Percentiles rank a stretch among this genome's conserved stretches.
Evolutionary conservation across 129 eudicot species (phyloP).

Genomic region (Gnaphalium uliginosum): DNA sequence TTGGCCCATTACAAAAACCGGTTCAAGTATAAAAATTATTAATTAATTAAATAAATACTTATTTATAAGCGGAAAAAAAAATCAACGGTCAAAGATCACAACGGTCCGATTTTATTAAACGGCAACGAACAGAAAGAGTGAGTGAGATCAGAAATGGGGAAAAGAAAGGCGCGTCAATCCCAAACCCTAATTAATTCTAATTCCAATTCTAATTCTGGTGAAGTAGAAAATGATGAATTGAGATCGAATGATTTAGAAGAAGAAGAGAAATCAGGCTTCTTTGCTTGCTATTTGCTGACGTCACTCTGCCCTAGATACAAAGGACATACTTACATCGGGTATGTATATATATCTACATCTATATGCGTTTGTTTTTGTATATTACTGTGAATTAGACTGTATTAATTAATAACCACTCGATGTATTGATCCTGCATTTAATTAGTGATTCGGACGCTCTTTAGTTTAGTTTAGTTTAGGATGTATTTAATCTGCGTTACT

Average conservation of each 20-base stretch:
- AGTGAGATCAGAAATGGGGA: constrained; percentile 36
- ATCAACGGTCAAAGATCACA: constrained; percentile 21
- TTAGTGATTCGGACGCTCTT: not conserved
- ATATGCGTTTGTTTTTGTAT: not conserved
- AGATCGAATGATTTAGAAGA: constrained; percentile 28
- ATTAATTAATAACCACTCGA: not conserved
- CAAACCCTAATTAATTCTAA: constrained; percentile 41
- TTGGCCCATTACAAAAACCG: too few relatives aligned
- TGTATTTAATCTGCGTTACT: not conserved
- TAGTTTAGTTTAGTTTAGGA: not conserved
- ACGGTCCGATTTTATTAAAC: constrained; percentile 44
- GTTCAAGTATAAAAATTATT: too few relatives aligned
- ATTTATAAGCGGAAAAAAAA: not conserved
- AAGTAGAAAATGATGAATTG: constrained; percentile 9
- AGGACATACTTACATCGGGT: constrained; percentile 97
- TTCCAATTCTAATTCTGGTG: not conserved
- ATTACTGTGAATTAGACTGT: not conserved
- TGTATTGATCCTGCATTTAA: not conserved
- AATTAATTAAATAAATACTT: too few relatives aligned
- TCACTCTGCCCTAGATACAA: constrained; percentile 75
- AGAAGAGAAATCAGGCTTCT: constrained; percentile 43
- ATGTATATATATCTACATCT: not conserved
- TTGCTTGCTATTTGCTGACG: constrained; percentile 71
- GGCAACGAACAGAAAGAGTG: not conserved
- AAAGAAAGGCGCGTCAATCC: constrained; percentile 40